Evolutionary conservation across 805 yeast genomes (phyloP).

Genomic region (Wickerhamiella siamensis): DNA sequence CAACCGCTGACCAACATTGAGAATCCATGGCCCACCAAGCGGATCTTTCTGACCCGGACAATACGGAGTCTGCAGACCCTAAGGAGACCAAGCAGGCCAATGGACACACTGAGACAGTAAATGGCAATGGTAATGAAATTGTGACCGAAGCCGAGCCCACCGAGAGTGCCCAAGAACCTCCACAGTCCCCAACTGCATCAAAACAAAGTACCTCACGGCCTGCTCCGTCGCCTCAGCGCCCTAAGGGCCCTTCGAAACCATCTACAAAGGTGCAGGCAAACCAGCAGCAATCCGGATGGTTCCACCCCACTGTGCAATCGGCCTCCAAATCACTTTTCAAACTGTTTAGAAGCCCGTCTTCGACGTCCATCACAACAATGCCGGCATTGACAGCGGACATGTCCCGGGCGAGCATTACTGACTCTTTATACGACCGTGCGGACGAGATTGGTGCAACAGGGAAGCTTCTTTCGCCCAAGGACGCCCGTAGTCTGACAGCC

Average conservation of each 20-base stretch:
- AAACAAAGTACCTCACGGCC: background rate
- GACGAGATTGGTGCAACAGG: constrained; percentile 10
- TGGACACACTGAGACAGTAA: no score
- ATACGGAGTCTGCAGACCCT: no score
- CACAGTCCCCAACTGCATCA: no score
- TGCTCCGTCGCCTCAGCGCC: constrained; percentile 1
- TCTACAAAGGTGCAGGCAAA: background rate
- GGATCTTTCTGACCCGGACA: no score
- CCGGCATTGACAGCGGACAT: constrained; percentile 20
- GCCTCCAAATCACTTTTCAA: constrained; percentile 9
- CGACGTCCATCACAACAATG: constrained; percentile 15
- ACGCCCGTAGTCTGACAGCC: background rate
- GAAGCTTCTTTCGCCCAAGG: constrained; percentile 4
- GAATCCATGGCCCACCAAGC: no score
- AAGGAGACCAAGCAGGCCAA: no score
- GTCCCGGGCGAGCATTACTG: constrained; percentile 7
- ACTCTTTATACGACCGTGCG: constrained; percentile 12
- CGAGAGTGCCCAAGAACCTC: no score
- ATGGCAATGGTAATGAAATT: no score
- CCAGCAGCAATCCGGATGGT: background rate
- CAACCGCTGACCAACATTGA: no score
- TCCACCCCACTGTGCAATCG: background rate
- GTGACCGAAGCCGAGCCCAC: no score
- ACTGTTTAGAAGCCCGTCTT: constrained; percentile 13
- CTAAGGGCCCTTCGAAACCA: constrained; percentile 1